These are phyloP conservation scores for Pythium inflatum DNA, from an alignment of 352 stramenopile genomes.

Conservation along the genomic window DNA sequence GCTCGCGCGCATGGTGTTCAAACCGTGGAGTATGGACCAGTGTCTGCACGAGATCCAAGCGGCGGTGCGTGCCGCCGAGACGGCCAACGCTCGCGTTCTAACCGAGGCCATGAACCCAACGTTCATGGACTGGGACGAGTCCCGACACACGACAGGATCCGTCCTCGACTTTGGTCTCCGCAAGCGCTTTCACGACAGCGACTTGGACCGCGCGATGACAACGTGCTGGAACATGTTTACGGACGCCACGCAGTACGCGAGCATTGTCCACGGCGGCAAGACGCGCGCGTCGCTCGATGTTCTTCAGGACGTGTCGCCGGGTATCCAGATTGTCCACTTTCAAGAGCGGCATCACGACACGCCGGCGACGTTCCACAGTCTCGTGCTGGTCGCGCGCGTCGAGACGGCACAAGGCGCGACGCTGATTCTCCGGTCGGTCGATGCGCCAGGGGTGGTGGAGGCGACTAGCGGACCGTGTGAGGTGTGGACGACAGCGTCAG, in stretches of 20 bases:
- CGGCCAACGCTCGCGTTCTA: too few species aligned
- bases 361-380: not conserved
- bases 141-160: too few species aligned
- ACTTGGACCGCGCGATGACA: too few species aligned
- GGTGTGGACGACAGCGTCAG: too few species aligned
- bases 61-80: not conserved
- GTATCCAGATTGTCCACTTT: not conserved
- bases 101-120: too few species aligned
- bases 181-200: too few species aligned
- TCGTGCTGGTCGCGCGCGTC: not conserved
- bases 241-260: too few species aligned
- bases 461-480: not conserved
- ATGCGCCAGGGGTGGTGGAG: not conserved
- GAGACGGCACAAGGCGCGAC: not conserved
- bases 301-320: conserved; percentile 1
- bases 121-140: too few species aligned
- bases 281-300: too few species aligned
- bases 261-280: too few species aligned
- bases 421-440: not conserved
- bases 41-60: not conserved
- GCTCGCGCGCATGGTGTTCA: not conserved
- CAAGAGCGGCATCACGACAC: not conserved
- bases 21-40: not conserved
- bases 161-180: too few species aligned
- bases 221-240: too few species aligned